These are phyloP conservation scores for Sungouiella blattae DNA, from an alignment of 805 yeast genomes.

Conservation along the genomic window DNA sequence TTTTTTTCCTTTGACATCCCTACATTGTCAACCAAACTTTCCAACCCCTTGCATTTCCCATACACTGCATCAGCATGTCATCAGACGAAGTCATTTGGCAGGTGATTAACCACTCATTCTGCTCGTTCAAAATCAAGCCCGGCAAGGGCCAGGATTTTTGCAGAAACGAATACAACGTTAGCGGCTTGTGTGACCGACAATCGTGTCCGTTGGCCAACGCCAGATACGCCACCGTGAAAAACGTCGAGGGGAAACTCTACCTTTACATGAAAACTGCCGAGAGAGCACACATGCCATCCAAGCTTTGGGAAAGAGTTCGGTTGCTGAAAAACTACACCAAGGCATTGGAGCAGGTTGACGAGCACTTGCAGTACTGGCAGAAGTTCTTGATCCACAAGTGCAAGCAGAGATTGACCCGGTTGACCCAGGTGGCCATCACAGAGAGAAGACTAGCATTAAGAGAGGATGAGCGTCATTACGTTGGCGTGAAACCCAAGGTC, in stretches of 20 bases:
- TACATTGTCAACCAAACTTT: too few species aligned
- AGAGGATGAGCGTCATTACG: constrained; percentile 90
- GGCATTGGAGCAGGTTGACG: constrained; percentile 87
- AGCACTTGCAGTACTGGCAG: constrained; percentile 88
- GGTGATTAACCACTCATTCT: constrained; percentile 90
- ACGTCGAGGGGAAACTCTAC: constrained; percentile 73
- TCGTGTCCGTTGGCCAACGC: constrained; percentile 97
- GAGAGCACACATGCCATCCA: constrained; percentile 92
- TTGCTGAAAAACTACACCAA: constrained; percentile 83
- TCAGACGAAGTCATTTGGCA: constrained; percentile 91
- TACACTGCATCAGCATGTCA: constrained; percentile 31
- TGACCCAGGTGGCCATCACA: constrained; percentile 92
- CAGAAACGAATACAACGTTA: constrained; percentile 92
- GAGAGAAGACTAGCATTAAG: constrained; percentile 89
- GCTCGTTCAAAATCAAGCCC: constrained; percentile 89
- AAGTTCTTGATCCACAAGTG: constrained; percentile 87
- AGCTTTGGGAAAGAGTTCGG: constrained; percentile 92
- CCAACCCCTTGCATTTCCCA: background rate
- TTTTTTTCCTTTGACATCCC: constrained; percentile 1
- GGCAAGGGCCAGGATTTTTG: constrained; percentile 90
- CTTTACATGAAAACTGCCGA: constrained; percentile 96
- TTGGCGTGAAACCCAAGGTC: constrained; percentile 90
- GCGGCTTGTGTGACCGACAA: constrained; percentile 88
- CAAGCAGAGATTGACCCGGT: constrained; percentile 90
- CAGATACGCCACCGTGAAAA: constrained; percentile 82